Base-by-base conservation (phyloP, 306 rosid genomes). In the Senna tora region DNA sequence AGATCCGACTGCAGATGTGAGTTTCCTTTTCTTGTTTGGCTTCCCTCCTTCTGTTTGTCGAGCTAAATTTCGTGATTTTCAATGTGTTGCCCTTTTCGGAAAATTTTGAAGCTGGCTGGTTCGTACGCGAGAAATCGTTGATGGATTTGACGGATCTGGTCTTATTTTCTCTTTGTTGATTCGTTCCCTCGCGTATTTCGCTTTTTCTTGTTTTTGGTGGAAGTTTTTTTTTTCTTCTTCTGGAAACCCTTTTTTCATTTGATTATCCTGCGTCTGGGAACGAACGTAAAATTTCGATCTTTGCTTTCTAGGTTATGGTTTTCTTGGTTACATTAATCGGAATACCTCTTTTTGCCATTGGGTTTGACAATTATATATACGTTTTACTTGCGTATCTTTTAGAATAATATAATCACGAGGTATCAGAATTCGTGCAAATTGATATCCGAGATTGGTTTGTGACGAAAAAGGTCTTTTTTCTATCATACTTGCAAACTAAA, bases 1-100 rank as follows among this genome's bases (percentile, higher is more conserved):
- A 11, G 84, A 75, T 81, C 87, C 58, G 80, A 52, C 38, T 54
- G 5, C 47, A 1, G 51, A 53, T 84, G 90, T 89, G 41, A 67
- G 72, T 32, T 57, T 30, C 57, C 32, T 32, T 60, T 36, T 36
- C 5, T 36, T 41, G 9, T 33, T 30, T n/a, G 17, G 2, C 12
- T 60, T 63, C 15, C 0, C 49, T 15, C 36, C 39, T 49, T 13
- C 30, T 10, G 4, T 14, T 52, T 7, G 15, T 20, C 5, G 51
- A 8, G 34, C n/a, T 39, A 53, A 6, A 17, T 0, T 49, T 17
- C 21, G 39, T 14, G n/a, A 9, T 32, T 25, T 30, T 46, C 54
- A 42, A 65, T 8, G 15, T 43, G 16, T 39, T 9, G 21, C 22
- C 25, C 21, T 51, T 62, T 36, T 5, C 28, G 38, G 33, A 30